Evolutionary conservation across 2,329 filamentous ascomycete species (phyloP), one percentile per base, ranked within the genome.

Genomic region (Verticillium nonalfalfae): DNA sequence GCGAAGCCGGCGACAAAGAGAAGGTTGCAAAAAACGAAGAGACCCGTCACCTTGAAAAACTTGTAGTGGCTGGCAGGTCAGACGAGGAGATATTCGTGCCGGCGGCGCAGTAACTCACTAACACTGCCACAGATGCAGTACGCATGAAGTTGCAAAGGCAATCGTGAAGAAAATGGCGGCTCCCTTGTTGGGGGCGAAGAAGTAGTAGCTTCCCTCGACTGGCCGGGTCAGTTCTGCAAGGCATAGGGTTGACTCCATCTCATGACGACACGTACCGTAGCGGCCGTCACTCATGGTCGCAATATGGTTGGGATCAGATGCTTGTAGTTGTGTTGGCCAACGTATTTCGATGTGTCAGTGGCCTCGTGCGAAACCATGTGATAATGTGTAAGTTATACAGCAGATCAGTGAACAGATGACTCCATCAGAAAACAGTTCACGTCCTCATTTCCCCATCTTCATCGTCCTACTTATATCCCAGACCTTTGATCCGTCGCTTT

Each of bases 1-100:
- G 79, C 75, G 68, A 87, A 88, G 26, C 86, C 85, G 1, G 73
- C 75, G 0, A 80, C 77, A 70, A 87, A 86, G 50, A 88, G 68
- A 1, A 82, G 68, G 7, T 79, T 78, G 55, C 81, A 83, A 70
- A 84, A 79, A 9, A 83, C 78, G 26, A 85, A 81, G 4, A 88
- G 71, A 0, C 79, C 71, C 0, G 82, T 85, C 14, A 85, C 73
- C 58, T 77, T 78, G 80, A 82, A 87, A 65, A 78, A 82, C 64
- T 81, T 82, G 68, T 85, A 84, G 60, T 75, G 80, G 55, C 83
- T 85, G 56, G 50, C 15, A 11, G 26, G n/a, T 6, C 13, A 21
- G 54, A 14, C 18, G 14, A 15, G 38, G 4, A 18, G 26, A 13
- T 11, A 26, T 4, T 11, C 62, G 52, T 59, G 56, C 26, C 26